phyloP scores from a whole-genome alignment of 345 rosid species.

The Aquilaria yunnanensis region DNA sequence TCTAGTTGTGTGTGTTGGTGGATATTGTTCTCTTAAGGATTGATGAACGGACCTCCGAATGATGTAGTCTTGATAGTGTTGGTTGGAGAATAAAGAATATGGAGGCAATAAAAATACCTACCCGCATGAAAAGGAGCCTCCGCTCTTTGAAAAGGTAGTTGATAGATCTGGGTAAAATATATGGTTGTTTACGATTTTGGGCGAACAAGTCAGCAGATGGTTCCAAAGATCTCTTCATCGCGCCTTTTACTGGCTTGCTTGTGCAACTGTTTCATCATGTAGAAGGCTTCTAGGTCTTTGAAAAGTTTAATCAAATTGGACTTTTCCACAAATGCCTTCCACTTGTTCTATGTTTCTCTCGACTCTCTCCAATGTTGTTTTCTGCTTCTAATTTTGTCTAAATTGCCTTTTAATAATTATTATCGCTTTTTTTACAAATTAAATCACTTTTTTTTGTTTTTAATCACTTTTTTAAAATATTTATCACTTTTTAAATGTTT shows the following conservation, averaged over 20 bases:
- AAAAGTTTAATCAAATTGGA: neutral
- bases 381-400: too few species aligned
- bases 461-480: too few species aligned
- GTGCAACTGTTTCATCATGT: constrained; percentile 74
- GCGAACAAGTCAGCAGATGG: constrained; percentile 49
- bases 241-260: constrained; percentile 63
- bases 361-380: too few species aligned
- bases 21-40: constrained; percentile 5
- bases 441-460: too few species aligned
- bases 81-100: constrained; percentile 93
- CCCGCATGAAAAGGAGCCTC: constrained; percentile 88
- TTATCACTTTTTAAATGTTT: too few species aligned
- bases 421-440: too few species aligned
- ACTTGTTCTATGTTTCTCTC: too few species aligned
- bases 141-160: constrained; percentile 82
- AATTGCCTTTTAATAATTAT: too few species aligned
- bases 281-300: neutral
- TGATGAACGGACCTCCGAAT: constrained; percentile 36
- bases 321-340: too few species aligned
- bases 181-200: constrained; percentile 58
- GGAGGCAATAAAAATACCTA: constrained; percentile 88
- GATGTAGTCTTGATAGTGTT: constrained; percentile 59
- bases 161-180: constrained; percentile 90
- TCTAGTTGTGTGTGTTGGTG: constrained; percentile 8
- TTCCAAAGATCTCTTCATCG: constrained; percentile 47